Base-by-base conservation (phyloP, 2,329 filamentous ascomycete species). In the Chaetomium olivaceum region DNA sequence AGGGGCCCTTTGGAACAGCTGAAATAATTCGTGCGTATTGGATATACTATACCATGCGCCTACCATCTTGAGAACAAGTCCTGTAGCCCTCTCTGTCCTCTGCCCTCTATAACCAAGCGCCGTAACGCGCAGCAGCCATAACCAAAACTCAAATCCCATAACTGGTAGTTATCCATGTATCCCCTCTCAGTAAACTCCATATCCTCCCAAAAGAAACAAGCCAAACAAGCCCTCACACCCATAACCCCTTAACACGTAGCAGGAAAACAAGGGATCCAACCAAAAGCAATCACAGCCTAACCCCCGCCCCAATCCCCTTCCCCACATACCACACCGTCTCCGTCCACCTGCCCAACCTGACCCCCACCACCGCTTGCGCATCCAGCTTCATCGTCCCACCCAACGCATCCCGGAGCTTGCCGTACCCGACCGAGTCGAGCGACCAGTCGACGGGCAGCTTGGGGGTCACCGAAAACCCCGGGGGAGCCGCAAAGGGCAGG, bases 401-500 rank as follows among this genome's bases (percentile, higher is more conserved):
- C 0, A 98, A 77, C 12, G 94, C 94, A 71, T 89, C 87, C 71
- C 82, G 86, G 16, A 98, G 82, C 61, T 91, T 91, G 50, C 92
- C 92, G 71, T 94, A 96, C 2, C 94, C 95, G 12, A 96, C 87
- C 16, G 88, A 88, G 16, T 87, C 88, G 21, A 92, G 75, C 39
- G 87, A 88, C 90, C 93, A 94, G 50, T 90, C 83, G 0, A 98
- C 94, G 0, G 94, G 93, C 51, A 99, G 75, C 64, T 85, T 85
- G 0, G 94, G 94, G 0, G 90, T 91, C 63, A 85, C 79, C 1
- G 89, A 91, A 1, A 85, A 75, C 0, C 93, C 92, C 0, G 93
- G 92, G 0, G 89, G 89, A 1, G 93, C 90, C 2, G 87, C 85
- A 73, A 98, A 94, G 0, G 91, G 87, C 19, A 87, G 75, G 48